Evolutionary conservation across 345 rosid genomes (phyloP).

Genomic region (Brassica nigra): DNA sequence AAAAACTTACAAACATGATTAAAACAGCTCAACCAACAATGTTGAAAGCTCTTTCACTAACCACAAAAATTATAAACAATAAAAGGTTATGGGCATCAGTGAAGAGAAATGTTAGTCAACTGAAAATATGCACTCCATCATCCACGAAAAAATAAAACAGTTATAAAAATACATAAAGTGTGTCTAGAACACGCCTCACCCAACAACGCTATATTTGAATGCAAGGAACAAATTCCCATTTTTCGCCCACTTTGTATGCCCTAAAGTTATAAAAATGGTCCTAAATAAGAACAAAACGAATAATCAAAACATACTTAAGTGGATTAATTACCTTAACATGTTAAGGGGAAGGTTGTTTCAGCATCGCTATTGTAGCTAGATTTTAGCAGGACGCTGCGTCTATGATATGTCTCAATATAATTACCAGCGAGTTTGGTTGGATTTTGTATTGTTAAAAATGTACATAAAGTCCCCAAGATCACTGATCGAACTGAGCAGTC

Average conservation of each 20-base stretch:
- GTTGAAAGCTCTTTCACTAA: too few species aligned
- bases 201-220: slow-evolving; percentile 8
- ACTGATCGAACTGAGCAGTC: too few species aligned
- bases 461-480: too few species aligned
- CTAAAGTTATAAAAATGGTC: slow-evolving; percentile 6
- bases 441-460: too few species aligned
- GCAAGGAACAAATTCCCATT: slow-evolving; percentile 20
- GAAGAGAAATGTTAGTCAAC: too few species aligned
- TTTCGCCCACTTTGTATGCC: slow-evolving; percentile 32
- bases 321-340: background rate
- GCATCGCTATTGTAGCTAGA: background rate
- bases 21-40: too few species aligned
- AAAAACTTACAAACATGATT: too few species aligned
- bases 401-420: background rate
- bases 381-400: background rate
- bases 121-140: too few species aligned
- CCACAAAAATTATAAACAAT: too few species aligned
- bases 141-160: too few species aligned
- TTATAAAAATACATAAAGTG: background rate
- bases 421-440: too few species aligned
- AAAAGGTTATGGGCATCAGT: too few species aligned
- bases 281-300: background rate
- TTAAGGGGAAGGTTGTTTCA: background rate
- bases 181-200: slow-evolving; percentile 21
- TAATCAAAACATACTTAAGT: background rate